phyloP scores from a whole-genome alignment of 257 asterid species.

The Gardenia jasminoides region DNA sequence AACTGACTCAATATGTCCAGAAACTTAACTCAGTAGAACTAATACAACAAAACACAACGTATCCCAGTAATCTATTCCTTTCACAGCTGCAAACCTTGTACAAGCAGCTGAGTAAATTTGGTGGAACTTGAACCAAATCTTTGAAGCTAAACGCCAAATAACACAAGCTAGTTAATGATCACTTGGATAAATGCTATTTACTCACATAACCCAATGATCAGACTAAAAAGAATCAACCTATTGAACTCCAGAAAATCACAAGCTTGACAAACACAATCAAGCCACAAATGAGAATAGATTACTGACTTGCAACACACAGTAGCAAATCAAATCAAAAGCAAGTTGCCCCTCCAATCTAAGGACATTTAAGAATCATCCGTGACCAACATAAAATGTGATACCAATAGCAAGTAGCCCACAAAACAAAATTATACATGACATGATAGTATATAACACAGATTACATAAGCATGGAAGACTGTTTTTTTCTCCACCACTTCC shows the following conservation, averaged over 20 bases:
- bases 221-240: constrained; percentile 10
- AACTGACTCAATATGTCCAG: neutral
- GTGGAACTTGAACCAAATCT: neutral
- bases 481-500: neutral
- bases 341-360: neutral
- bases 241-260: neutral
- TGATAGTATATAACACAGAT: no score
- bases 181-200: neutral
- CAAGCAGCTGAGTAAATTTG: neutral
- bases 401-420: neutral
- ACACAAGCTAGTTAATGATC: neutral
- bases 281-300: neutral
- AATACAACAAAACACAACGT: neutral
- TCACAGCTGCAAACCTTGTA: neutral
- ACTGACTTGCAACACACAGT: no score
- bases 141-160: neutral
- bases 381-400: neutral
- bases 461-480: neutral
- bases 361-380: no score
- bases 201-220: neutral
- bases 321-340: neutral
- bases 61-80: neutral
- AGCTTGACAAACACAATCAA: neutral
- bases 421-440: no score
- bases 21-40: neutral